Evolutionary conservation across 2,329 filamentous ascomycete species (phyloP).

Genomic region (Penicillium sp.): DNA sequence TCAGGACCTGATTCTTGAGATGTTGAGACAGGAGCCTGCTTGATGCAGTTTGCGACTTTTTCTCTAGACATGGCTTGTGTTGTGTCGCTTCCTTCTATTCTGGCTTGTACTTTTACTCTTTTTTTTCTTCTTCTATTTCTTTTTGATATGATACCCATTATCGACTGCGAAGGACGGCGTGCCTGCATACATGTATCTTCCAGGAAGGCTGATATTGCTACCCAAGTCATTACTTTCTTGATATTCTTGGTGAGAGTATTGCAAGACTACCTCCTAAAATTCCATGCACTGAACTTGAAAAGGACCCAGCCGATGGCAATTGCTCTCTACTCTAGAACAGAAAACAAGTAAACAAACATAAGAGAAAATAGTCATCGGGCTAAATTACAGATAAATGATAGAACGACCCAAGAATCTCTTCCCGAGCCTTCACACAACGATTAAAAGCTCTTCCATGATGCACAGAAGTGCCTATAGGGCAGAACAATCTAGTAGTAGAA

Average conservation of each 20-base stretch:
- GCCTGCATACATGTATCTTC: neutral
- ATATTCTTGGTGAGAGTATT: neutral
- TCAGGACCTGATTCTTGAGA: slow-evolving; percentile 44
- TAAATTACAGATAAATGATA: slow-evolving; percentile 42
- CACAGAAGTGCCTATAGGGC: slow-evolving; percentile 9
- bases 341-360: slow-evolving; percentile 28
- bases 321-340: slow-evolving; percentile 30
- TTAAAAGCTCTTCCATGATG: slow-evolving; percentile 17
- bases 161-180: neutral
- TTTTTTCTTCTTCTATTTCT: neutral
- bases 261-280: neutral
- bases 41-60: slow-evolving; percentile 13
- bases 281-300: neutral
- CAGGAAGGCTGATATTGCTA: neutral
- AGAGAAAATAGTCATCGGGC: slow-evolving; percentile 33
- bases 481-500: slow-evolving; percentile 64
- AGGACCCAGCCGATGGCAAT: slow-evolving; percentile 21
- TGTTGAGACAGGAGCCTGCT: slow-evolving; percentile 39
- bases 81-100: neutral
- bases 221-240: neutral
- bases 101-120: neutral
- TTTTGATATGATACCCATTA: slow-evolving; percentile 25
- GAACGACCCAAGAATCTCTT: slow-evolving; percentile 21
- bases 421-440: slow-evolving; percentile 9
- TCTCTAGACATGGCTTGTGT: neutral